Percentiles rank a stretch among this genome's conserved stretches.
phyloP scores from a whole-genome alignment of 805 yeast species.

The Candida pseudoglaebosa region DNA sequence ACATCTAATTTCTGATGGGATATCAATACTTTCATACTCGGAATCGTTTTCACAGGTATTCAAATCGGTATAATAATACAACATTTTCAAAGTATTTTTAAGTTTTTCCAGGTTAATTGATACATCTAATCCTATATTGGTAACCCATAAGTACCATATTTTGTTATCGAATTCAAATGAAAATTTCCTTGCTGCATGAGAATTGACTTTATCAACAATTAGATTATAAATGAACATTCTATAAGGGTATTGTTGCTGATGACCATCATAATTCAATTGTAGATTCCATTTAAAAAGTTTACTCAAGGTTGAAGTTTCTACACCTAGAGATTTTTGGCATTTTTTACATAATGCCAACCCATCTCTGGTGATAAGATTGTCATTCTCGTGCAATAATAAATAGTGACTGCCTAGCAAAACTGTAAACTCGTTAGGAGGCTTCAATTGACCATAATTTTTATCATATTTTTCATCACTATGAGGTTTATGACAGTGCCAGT shows the following conservation, averaged over 20 bases:
- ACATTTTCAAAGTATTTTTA: slow-evolving; percentile 26
- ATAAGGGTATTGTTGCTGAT: slow-evolving; percentile 28
- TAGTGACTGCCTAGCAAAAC: slow-evolving; percentile 59
- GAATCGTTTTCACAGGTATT: slow-evolving; percentile 15
- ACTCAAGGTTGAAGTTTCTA: slow-evolving; percentile 15
- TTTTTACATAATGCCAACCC: slow-evolving; percentile 24
- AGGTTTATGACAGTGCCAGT: slow-evolving; percentile 96
- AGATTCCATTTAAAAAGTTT: slow-evolving; percentile 58
- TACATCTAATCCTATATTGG: slow-evolving; percentile 31
- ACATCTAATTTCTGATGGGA: slow-evolving; percentile 13
- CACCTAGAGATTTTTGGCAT: slow-evolving; percentile 43
- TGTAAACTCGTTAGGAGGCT: slow-evolving; percentile 34
- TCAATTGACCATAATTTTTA: slow-evolving; percentile 35
- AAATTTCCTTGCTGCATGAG: slow-evolving; percentile 34
- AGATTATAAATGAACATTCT: slow-evolving; percentile 33
- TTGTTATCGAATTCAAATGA: slow-evolving; percentile 11
- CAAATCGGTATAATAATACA: slow-evolving; percentile 16
- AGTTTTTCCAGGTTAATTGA: slow-evolving; percentile 14
- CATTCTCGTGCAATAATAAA: slow-evolving; percentile 32
- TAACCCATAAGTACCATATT: slow-evolving; percentile 29
- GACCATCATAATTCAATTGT: slow-evolving; percentile 18
- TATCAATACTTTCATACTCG: slow-evolving; percentile 12
- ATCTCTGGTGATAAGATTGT: slow-evolving; percentile 6
- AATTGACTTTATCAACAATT: slow-evolving; percentile 38
- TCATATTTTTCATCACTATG: slow-evolving; percentile 19